Base-by-base conservation (phyloP, 805 yeast genomes). In the Hanseniaspora jakobsenii region DNA sequence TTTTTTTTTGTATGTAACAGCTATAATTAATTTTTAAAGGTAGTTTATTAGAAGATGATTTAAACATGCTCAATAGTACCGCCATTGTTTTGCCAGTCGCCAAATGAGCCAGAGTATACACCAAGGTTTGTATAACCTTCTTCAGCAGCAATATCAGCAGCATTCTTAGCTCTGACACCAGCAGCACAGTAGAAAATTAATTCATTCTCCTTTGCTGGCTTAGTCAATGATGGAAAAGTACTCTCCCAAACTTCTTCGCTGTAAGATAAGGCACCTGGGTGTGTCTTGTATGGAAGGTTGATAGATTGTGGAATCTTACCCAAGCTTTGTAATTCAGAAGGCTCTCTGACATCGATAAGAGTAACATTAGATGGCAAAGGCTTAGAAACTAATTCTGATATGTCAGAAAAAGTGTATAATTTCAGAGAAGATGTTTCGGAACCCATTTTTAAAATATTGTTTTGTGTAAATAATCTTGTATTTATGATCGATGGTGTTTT, bases 291-390 rank as follows among this genome's bases (percentile, higher is more conserved):
- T 16, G 98, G 97, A 47, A 89, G 72, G 58, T 91, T 91, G 47
- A 87, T 62, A 5, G 97, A 79, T 12, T 75, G 72, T 23, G 95
- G 95, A 53, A 89, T 81, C 57, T 73, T 77, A 34, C 95, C 95
- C 38, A 66, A 75, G 30, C 64, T 65, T 21, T 54, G 49, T 55
- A 65, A 70, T 64, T 89, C 98, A 21, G 67, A 71, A 5, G 96
- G 95, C 66, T 89, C 97, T 59, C 98, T 77, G 17, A 84, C 96
- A 58, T 89, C 98, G 19, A 89, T 77, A 30, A 89, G 63, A 12
- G 45, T 41, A 32, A 84, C 68, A 29, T 71, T 63, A 13, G 66
- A 64, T 13, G 73, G 67, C 13, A 32, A 30, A 4, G 76, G 74
- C 36, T 62, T 49, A 8, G 60, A 48, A 16, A 71, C 66, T 19